Conservation (phyloP, 192 early-diverging fungal genomes). For the Dimargaris cristalligena region DNA sequence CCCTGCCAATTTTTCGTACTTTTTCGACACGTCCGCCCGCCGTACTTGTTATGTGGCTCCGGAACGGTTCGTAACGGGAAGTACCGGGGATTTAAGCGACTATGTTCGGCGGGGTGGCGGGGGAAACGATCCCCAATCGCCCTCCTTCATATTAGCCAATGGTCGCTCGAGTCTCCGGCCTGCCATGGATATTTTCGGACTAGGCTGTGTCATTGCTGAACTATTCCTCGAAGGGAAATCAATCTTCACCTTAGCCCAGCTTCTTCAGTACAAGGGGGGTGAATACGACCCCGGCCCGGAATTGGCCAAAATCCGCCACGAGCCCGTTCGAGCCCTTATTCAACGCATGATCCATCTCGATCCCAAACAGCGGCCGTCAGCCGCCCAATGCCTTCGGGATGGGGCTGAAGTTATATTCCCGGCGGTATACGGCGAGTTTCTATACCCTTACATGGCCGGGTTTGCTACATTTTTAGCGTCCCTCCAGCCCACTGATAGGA, state of each 20-base stretch:
- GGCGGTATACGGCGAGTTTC: constrained; percentile 43
- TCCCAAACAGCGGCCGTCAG: constrained; percentile 50
- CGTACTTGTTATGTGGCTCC: constrained; percentile 90
- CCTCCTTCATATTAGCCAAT: too few relatives aligned
- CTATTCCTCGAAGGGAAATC: constrained; percentile 84
- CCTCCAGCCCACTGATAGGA: not conserved
- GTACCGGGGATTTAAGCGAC: too few relatives aligned
- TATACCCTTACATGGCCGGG: constrained; percentile 18
- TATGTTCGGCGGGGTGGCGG: too few relatives aligned
- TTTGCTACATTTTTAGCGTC: constrained; percentile 11
- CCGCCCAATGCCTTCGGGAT: constrained; percentile 54
- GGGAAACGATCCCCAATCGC: too few relatives aligned
- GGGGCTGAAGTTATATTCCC: constrained; percentile 33
- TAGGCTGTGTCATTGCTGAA: constrained; percentile 85
- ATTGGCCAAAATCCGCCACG: constrained; percentile 69
- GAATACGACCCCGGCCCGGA: constrained; percentile 52
- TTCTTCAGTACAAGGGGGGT: constrained; percentile 73
- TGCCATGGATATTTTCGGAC: constrained; percentile 90
- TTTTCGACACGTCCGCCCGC: constrained; percentile 82
- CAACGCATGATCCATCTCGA: constrained; percentile 79
- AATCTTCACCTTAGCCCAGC: constrained; percentile 79
- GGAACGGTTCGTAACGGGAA: constrained; percentile 61
- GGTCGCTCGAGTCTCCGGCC: constrained; percentile 51
- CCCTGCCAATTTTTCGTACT: constrained; percentile 89
- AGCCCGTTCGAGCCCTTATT: constrained; percentile 56